phyloP scores from a whole-genome alignment of 768 basidiomycete genomes.

The Ramaria sp. region DNA sequence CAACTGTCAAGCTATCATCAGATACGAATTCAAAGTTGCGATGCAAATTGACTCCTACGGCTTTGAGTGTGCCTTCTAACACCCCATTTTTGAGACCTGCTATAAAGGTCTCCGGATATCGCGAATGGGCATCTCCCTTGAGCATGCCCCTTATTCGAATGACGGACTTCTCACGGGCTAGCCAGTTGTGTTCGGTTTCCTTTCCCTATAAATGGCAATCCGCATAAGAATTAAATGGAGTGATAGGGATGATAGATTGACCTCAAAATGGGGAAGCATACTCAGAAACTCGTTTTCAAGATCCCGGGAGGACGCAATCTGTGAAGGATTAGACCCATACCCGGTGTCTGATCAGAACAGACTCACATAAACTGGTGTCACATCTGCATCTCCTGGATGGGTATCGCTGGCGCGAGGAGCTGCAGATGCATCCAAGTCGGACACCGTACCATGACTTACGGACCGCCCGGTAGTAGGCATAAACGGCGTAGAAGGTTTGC shows the following conservation, averaged over 20 bases:
- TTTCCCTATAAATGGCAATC: constrained; percentile 51
- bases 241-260: constrained; percentile 20
- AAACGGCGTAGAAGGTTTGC: neutral
- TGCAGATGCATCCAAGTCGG: neutral
- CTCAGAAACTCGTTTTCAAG: constrained; percentile 73
- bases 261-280: constrained; percentile 78
- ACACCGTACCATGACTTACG: neutral
- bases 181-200: constrained; percentile 97
- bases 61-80: constrained; percentile 74
- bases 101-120: constrained; percentile 68
- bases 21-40: constrained; percentile 1
- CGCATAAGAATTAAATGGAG: neutral
- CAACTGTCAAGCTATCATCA: constrained; percentile 36
- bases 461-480: neutral
- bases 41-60: constrained; percentile 38
- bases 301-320: constrained; percentile 82
- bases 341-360: neutral
- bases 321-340: constrained; percentile 6
- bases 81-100: constrained; percentile 65
- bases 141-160: constrained; percentile 81
- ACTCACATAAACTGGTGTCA: constrained; percentile 63
- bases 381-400: constrained; percentile 22
- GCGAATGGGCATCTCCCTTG: constrained; percentile 67
- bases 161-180: constrained; percentile 64
- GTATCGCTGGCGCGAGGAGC: neutral